A percentile compares a stretch with the other conserved stretches of the same genome.
Conservation (phyloP, 768 basidiomycete genomes). For the Serendipita sp. region DNA sequence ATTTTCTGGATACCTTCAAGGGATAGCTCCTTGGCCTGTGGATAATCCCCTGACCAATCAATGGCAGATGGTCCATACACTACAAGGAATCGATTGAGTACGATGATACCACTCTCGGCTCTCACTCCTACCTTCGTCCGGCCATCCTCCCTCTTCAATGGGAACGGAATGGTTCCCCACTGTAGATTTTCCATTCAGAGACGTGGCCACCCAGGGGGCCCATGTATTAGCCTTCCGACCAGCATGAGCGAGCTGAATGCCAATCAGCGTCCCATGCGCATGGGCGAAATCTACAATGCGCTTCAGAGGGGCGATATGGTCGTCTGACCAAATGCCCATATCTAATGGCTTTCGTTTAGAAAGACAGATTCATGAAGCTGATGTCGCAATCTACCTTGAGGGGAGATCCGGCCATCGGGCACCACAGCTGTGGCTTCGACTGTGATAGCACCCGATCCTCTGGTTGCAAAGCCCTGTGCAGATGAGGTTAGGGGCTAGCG, state of each 20-base stretch:
- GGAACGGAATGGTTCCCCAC: slow-evolving; percentile 23
- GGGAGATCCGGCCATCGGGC: slow-evolving; percentile 62
- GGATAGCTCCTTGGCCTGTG: slow-evolving; percentile 44
- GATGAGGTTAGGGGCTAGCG: not conserved
- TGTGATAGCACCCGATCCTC: slow-evolving; percentile 54
- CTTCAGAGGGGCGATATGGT: slow-evolving; percentile 53
- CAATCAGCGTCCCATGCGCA: slow-evolving; percentile 51
- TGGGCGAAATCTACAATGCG: slow-evolving; percentile 63
- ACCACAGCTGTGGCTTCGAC: slow-evolving; percentile 63
- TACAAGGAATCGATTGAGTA: slow-evolving; percentile 31
- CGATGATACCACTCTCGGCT: slow-evolving; percentile 14
- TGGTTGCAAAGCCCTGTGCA: slow-evolving; percentile 43
- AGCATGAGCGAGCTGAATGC: slow-evolving; percentile 67
- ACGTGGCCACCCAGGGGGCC: slow-evolving; percentile 46
- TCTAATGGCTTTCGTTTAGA: not conserved
- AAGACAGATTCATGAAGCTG: not conserved
- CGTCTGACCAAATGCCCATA: slow-evolving; percentile 59
- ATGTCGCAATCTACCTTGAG: slow-evolving; percentile 36
- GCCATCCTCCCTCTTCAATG: slow-evolving; percentile 53
- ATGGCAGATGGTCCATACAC: slow-evolving; percentile 49
- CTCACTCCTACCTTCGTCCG: slow-evolving; percentile 32
- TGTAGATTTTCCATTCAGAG: slow-evolving; percentile 11
- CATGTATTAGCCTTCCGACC: slow-evolving; percentile 55
- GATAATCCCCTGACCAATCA: slow-evolving; percentile 35
- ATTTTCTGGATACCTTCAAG: slow-evolving; percentile 38